Conservation (phyloP, 768 basidiomycete species). For the Macrocybe gigantea region DNA sequence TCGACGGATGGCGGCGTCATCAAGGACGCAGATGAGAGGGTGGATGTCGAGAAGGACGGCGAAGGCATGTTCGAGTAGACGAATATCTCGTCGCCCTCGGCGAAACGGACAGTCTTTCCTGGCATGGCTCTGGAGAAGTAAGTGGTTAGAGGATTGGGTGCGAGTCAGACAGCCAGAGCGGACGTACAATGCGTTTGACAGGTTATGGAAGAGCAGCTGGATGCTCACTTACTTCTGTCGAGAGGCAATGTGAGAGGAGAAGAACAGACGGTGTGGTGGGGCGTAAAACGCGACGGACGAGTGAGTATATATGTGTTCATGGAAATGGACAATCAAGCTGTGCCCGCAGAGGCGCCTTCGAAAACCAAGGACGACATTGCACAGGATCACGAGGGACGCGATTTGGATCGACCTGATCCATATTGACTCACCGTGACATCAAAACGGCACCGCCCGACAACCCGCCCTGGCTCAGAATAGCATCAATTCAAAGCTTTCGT, state of each 20-base stretch:
- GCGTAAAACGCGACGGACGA: neutral
- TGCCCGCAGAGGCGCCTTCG: conserved; percentile 1
- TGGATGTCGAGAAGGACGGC: conserved; percentile 7
- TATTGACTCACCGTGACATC: no score
- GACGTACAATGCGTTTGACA: no score
- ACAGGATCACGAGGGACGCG: no score
- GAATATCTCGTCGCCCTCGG: conserved; percentile 1
- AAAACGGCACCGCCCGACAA: no score
- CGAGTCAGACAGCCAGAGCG: no score
- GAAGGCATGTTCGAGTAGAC: conserved; percentile 3
- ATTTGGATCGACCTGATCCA: no score
- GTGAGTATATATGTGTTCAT: neutral
- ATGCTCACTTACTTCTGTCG: neutral
- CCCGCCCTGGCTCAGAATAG: no score
- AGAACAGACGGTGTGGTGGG: neutral
- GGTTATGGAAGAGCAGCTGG: neutral
- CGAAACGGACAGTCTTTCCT: conserved; percentile 2
- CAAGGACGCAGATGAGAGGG: conserved; percentile 5
- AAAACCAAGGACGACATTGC: neutral
- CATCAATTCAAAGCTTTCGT: no score
- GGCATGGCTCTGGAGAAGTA: neutral
- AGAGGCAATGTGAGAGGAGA: neutral
- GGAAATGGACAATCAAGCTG: neutral
- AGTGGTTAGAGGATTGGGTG: no score
- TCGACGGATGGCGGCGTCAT: conserved; percentile 7